Evolutionary conservation across 1,284 basidiomycete species (phyloP), one percentile per base, ranked within the genome.

Genomic region (Fomitopsis schrenkii): DNA sequence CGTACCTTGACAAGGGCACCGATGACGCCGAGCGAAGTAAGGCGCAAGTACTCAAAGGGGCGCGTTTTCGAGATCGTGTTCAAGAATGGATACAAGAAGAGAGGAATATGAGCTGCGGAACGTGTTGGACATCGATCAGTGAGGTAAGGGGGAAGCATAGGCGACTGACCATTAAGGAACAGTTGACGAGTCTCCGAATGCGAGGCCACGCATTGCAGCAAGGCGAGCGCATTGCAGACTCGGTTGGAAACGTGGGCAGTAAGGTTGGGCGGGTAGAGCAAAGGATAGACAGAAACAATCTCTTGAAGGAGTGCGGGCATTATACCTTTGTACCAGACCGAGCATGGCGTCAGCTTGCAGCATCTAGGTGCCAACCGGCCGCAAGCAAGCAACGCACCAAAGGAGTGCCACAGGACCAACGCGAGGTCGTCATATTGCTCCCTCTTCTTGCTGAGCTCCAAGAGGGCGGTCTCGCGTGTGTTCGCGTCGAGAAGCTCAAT

Each of bases 401-500:
- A 99, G 12, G 96, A 97, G 71, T 99, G 97, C 97, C 97, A 99
- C 5, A 99, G 83, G 14, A 99, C 94, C 36, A 99, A 83, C 0
- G 97, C 97, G 30, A 99, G 86, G 76, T 99, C 97, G 73, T 99
- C 97, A 75, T 97, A 99, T 78, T 98, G 95, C 78, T 99, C 97
- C 66, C 97, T 83, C 80, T 98, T 98, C 84, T 99, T 99, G 80
- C 95, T 97, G 68, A 99, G 81, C 79, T 99, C 97, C 56, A 99
- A 82, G 59, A 98, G 78, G 0, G 96, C 95, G 7, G 82, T 83
- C 73, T 98, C 95, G 63, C 95, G 83, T n/a, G 88, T 87, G 58
- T 80, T 80, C 0, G 90, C 88, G 70, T 91, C 89, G 81, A 93
- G 84, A 35, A 95, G 78, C 63, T 95, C 91, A 65, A 94, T 86